Evolutionary conservation across 192 early-diverging fungal species (phyloP).

Genomic region (Tieghemiomyces parasiticus): DNA sequence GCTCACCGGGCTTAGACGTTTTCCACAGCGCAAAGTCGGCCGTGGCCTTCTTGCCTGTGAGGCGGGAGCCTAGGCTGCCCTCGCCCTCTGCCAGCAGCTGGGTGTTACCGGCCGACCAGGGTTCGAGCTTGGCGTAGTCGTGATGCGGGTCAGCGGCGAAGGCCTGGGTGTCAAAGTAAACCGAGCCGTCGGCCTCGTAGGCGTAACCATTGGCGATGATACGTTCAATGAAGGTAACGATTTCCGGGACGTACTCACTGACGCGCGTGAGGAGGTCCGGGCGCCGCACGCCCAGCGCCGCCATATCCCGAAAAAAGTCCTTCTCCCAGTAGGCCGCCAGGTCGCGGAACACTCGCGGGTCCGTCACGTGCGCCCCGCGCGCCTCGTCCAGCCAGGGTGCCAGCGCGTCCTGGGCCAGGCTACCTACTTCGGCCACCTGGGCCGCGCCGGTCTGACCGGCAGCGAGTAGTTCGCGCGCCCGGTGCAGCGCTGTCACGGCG

Average conservation of each 20-base stretch:
- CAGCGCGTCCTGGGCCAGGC: constrained; percentile 20
- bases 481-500: constrained; percentile 17
- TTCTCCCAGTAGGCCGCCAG: constrained; percentile 87
- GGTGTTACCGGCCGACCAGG: constrained; percentile 69
- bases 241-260: constrained; percentile 93
- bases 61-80: constrained; percentile 57
- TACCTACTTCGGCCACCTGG: constrained; percentile 23
- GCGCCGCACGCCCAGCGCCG: constrained; percentile 66
- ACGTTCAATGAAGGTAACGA: constrained; percentile 72
- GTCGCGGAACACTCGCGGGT: constrained; percentile 83
- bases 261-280: constrained; percentile 88
- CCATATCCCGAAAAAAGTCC: constrained; percentile 89
- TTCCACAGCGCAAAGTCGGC: constrained; percentile 98
- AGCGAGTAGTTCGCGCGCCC: constrained; percentile 13
- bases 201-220: constrained; percentile 94
- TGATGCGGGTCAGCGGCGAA: constrained; percentile 74
- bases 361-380: constrained; percentile 50
- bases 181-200: constrained; percentile 79
- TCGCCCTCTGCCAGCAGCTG: constrained; percentile 81
- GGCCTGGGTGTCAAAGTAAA: constrained; percentile 83
- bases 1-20: constrained; percentile 82
- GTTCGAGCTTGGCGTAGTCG: constrained; percentile 89
- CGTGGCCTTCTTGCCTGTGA: constrained; percentile 46
- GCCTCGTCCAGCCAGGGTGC: constrained; percentile 25
- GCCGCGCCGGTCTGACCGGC: constrained; percentile 19